phyloP scores from a whole-genome alignment of 108 stramenopile species.

The Conticribra weissflogii region DNA sequence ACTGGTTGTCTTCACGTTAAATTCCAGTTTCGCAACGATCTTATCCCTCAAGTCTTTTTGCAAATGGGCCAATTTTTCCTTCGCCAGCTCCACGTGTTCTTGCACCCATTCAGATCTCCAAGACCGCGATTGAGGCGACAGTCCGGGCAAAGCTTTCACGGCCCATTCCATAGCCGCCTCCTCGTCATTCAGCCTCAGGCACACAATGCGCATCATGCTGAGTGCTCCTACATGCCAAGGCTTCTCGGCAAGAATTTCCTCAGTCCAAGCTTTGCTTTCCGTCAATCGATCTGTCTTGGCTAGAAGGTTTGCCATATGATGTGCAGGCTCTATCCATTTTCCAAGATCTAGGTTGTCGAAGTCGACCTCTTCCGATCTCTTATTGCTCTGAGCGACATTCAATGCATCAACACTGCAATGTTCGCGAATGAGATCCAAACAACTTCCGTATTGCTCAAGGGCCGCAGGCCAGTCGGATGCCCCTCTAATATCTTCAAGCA shows the following conservation, averaged over 20 bases:
- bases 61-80: background rate
- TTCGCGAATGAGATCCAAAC: constrained; percentile 54
- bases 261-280: constrained; percentile 60
- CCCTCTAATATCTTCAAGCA: constrained; percentile 29
- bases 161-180: constrained; percentile 63
- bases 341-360: background rate
- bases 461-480: constrained; percentile 57
- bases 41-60: background rate
- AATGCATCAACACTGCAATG: constrained; percentile 40
- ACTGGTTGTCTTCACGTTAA: background rate
- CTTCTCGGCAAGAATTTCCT: constrained; percentile 66
- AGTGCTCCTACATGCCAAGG: constrained; percentile 89
- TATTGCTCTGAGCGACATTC: background rate
- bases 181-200: constrained; percentile 51
- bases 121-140: constrained; percentile 17
- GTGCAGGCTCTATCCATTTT: constrained; percentile 74
- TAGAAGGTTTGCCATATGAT: constrained; percentile 77
- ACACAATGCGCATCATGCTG: constrained; percentile 73
- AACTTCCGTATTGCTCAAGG: constrained; percentile 54
- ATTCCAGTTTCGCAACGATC: background rate
- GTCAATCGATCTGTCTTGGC: constrained; percentile 61
- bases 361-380: background rate
- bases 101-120: constrained; percentile 29
- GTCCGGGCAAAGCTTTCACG: constrained; percentile 55
- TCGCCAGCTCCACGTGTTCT: constrained; percentile 5